A percentile compares a stretch with the other conserved stretches of the same genome.
Conservation (phyloP, 805 yeast genomes). For the Saccharomycopsis selenospora region DNA sequence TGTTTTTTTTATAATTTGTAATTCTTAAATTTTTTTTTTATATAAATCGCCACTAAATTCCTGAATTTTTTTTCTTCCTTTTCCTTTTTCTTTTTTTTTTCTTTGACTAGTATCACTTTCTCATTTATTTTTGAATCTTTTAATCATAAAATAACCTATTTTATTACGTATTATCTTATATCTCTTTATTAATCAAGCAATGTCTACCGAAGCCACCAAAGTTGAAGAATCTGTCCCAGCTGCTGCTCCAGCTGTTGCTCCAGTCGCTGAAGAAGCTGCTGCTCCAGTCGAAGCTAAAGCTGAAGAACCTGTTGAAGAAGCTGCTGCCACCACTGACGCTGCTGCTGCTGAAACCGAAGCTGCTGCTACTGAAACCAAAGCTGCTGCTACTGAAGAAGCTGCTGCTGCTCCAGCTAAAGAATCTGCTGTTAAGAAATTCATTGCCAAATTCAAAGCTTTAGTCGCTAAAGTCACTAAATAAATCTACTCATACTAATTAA, state of each 20-base stretch:
- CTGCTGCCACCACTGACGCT: slow-evolving; percentile 2
- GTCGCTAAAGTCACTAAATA: slow-evolving; percentile 20
- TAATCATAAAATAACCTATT: too few species aligned
- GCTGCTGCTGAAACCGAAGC: slow-evolving; percentile 10
- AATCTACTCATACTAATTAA: too few species aligned
- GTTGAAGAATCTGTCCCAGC: slow-evolving; percentile 7
- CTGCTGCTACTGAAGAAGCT: slow-evolving; percentile 4
- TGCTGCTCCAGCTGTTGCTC: slow-evolving; percentile 9
- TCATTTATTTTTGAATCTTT: too few species aligned
- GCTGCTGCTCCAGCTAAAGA: slow-evolving; percentile 14
- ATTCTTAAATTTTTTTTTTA: not conserved
- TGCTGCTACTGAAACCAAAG: slow-evolving; percentile 10
- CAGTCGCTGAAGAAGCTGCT: slow-evolving; percentile 10
- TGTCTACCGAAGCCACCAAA: slow-evolving; percentile 2
- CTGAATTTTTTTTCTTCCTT: not conserved
- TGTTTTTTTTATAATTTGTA: not conserved
- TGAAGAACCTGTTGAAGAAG: slow-evolving; percentile 3
- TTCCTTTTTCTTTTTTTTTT: not conserved
- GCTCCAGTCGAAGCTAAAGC: slow-evolving; percentile 5
- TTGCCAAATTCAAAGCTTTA: slow-evolving; percentile 19
- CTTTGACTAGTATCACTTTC: too few species aligned
- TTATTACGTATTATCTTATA: not conserved
- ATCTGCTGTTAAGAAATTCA: slow-evolving; percentile 17
- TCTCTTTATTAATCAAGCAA: not conserved
- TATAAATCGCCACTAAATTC: slow-evolving; percentile 2